These are phyloP conservation scores for Filobasidium uniguttulatum DNA, from an alignment of 1,284 basidiomycete genomes.

Conservation along the genomic window DNA sequence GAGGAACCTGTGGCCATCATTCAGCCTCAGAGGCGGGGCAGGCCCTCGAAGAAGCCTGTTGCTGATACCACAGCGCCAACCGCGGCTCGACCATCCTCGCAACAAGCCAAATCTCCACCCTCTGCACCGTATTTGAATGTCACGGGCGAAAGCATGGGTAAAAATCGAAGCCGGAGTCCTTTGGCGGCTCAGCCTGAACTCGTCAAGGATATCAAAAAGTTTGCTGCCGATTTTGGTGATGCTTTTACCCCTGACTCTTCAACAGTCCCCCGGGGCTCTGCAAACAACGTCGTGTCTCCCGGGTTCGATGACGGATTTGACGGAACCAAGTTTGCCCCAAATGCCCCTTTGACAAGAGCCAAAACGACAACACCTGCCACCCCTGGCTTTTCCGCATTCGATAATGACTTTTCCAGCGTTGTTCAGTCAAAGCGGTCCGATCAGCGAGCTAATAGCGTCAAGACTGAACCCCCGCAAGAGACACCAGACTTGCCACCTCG, in stretches of 20 bases:
- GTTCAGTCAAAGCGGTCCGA: background rate
- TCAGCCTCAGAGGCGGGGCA: slow-evolving; percentile 33
- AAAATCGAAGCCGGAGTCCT: slow-evolving; percentile 1
- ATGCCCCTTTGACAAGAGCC: background rate
- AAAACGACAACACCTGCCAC: background rate
- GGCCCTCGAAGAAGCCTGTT: slow-evolving; percentile 21
- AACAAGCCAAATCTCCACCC: background rate
- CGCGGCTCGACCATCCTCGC: background rate
- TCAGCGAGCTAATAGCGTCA: slow-evolving; percentile 3
- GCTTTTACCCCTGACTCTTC: slow-evolving; percentile 17
- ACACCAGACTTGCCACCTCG: no score
- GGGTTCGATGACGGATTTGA: slow-evolving; percentile 1
- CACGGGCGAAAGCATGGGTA: slow-evolving; percentile 2
- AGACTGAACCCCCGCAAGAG: slow-evolving; percentile 7
- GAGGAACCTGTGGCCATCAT: slow-evolving; percentile 24
- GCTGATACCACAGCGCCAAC: background rate
- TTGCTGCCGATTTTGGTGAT: slow-evolving; percentile 21
- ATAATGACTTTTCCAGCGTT: slow-evolving; percentile 6
- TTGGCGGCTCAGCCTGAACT: slow-evolving; percentile 4
- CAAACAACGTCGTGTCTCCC: background rate
- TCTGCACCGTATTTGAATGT: slow-evolving; percentile 2
- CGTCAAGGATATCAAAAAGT: slow-evolving; percentile 8
- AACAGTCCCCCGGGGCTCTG: background rate
- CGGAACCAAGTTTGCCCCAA: background rate
- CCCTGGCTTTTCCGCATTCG: slow-evolving; percentile 5